phyloP scores from a whole-genome alignment of 2,329 filamentous ascomycete species.

The Albophoma yamanashiensis region DNA sequence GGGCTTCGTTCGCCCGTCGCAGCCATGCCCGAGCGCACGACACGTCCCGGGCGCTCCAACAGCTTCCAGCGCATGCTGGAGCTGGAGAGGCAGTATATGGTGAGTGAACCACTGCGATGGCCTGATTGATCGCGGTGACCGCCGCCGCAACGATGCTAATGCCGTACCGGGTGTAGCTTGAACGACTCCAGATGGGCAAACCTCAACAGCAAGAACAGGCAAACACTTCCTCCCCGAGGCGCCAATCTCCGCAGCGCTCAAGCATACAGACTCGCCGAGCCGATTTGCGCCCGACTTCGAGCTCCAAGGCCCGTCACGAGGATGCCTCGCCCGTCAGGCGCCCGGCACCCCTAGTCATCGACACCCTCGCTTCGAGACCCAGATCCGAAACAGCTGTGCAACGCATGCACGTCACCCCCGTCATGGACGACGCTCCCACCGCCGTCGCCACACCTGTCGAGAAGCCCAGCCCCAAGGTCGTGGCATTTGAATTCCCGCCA shows the following conservation, averaged over 20 bases:
- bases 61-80: slow-evolving; percentile 50
- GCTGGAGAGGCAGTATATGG: slow-evolving; percentile 47
- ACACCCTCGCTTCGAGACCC: slow-evolving; percentile 4
- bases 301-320: neutral
- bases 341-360: slow-evolving; percentile 6
- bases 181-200: slow-evolving; percentile 8
- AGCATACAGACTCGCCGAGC: slow-evolving; percentile 6
- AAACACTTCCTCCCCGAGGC: neutral
- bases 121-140: neutral
- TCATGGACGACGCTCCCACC: slow-evolving; percentile 1
- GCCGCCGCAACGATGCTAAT: neutral
- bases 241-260: slow-evolving; percentile 1
- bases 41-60: slow-evolving; percentile 22
- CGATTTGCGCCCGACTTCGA: slow-evolving; percentile 1
- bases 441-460: slow-evolving; percentile 7
- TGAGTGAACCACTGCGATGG: slow-evolving; percentile 21
- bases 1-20: neutral
- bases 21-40: slow-evolving; percentile 6
- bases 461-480: slow-evolving; percentile 15
- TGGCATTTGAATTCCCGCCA: slow-evolving; percentile 20
- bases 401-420: slow-evolving; percentile 2
- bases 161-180: slow-evolving; percentile 5
- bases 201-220: neutral
- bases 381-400: slow-evolving; percentile 2
- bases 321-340: slow-evolving; percentile 3